phyloP scores from a whole-genome alignment of 352 stramenopile species.

The Globisporangium canariense region DNA sequence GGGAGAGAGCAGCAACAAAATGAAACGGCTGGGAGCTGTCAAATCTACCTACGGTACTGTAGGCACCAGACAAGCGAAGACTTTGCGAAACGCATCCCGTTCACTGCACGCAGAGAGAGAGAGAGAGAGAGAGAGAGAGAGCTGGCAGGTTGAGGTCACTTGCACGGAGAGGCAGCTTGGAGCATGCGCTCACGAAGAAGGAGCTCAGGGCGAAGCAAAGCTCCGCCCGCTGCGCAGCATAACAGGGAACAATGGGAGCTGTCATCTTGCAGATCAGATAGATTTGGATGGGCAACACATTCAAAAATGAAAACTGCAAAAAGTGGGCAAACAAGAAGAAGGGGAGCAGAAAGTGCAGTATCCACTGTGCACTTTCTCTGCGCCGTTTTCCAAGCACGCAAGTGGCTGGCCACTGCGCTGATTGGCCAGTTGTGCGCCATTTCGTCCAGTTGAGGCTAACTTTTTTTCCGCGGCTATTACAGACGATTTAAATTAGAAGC shows the following conservation, averaged over 20 bases:
- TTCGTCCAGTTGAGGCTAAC: conserved; percentile 1
- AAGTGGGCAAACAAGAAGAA: neutral
- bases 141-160: no score
- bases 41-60: neutral
- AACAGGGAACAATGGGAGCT: neutral
- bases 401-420: neutral
- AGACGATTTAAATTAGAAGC: neutral
- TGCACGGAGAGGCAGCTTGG: no score
- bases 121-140: no score
- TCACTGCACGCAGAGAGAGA: no score
- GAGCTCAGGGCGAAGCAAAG: no score
- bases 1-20: neutral
- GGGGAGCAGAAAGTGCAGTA: conserved; percentile 8
- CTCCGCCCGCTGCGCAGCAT: no score
- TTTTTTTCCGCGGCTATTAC: neutral
- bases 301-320: no score
- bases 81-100: neutral
- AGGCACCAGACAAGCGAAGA: neutral
- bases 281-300: neutral
- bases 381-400: conserved; percentile 9
- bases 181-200: no score
- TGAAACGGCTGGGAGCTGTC: conserved; percentile 2
- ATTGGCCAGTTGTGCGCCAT: neutral
- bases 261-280: neutral
- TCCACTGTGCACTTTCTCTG: neutral